Base-by-base conservation (phyloP, 352 stramenopile genomes). In the Bremia lactucae region DNA sequence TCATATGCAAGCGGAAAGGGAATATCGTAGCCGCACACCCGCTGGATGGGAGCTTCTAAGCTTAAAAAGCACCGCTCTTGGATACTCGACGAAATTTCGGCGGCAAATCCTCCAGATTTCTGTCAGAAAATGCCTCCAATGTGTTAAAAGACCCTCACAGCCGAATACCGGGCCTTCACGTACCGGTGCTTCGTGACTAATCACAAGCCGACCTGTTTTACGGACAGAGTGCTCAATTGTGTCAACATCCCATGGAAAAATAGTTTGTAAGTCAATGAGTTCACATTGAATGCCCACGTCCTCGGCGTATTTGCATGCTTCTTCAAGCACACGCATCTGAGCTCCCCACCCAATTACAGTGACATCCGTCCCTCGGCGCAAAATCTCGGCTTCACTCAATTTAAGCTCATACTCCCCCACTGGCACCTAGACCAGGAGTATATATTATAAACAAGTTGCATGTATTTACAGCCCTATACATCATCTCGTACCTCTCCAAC, bases 211-310 rank as follows among this genome's bases (percentile, higher is more conserved):
- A 1, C 96, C 96, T 1, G 96, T 99, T 68, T 98, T 98, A 46
- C 78, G 79, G n/a, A 98, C 96, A 4, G 91, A 98, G 36, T 95
- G 65, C 40, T 87, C 77, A 41, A 98, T 88, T 0, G 83, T 95
- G 50, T 97, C 87, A 19, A 83, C 73, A 36, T 99, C 96, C 96
- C 96, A 99, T 2, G 95, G 96, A 24, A 96, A 67, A 24, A 99
- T 95, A n/a, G 95, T 98, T 57, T 96, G 88, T 29, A 99, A 67
- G 62, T 98, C 96, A 46, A 99, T 98, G 5, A 98, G 65, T 63
- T 99, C 95, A 54, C 93, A 98, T 44, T 77, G 91, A 47, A 98
- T 96, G 2, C 94, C 94, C 18, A 96, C 49, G 28, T 95, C 68
- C 24, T 89, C 71, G 3, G 94, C 90, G 38, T 95, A 82, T 24